phyloP scores from a whole-genome alignment of 805 yeast genomes.

The Maudiozyma turicensis region DNA sequence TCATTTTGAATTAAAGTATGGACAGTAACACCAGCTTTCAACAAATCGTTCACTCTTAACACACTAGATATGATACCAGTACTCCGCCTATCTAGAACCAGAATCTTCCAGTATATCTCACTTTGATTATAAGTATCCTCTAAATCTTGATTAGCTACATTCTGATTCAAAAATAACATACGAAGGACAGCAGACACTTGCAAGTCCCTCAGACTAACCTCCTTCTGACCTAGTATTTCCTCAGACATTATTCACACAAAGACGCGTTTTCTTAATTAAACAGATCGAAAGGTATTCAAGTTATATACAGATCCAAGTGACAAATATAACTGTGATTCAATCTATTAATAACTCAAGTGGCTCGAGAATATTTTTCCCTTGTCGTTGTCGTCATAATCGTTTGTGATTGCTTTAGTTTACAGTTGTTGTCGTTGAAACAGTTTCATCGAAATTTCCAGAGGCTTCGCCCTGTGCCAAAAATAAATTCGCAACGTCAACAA shows the following conservation, averaged over 20 bases:
- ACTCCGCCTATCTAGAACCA: slow-evolving; percentile 71
- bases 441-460: too few relatives aligned
- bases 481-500: too few relatives aligned
- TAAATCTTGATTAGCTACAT: slow-evolving; percentile 40
- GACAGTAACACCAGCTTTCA: slow-evolving; percentile 85
- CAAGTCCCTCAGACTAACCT: slow-evolving; percentile 31
- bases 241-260: not conserved
- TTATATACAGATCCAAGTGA: too few relatives aligned
- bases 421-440: too few relatives aligned
- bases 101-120: slow-evolving; percentile 82
- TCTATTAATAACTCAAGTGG: too few relatives aligned
- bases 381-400: too few relatives aligned
- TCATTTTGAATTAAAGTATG: slow-evolving; percentile 65
- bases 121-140: slow-evolving; percentile 49
- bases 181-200: slow-evolving; percentile 49
- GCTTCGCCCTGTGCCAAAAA: too few relatives aligned
- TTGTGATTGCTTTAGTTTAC: too few relatives aligned
- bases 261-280: not conserved
- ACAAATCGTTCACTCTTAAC: slow-evolving; percentile 81
- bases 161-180: slow-evolving; percentile 75
- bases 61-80: slow-evolving; percentile 84
- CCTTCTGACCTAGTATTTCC: not conserved
- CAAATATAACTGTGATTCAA: too few relatives aligned
- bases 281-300: too few relatives aligned
- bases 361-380: too few relatives aligned